Percentiles rank a stretch among this genome's conserved stretches.
Evolutionary conservation across 2,329 filamentous ascomycete genomes (phyloP).

Genomic region (Chalara sp.): DNA sequence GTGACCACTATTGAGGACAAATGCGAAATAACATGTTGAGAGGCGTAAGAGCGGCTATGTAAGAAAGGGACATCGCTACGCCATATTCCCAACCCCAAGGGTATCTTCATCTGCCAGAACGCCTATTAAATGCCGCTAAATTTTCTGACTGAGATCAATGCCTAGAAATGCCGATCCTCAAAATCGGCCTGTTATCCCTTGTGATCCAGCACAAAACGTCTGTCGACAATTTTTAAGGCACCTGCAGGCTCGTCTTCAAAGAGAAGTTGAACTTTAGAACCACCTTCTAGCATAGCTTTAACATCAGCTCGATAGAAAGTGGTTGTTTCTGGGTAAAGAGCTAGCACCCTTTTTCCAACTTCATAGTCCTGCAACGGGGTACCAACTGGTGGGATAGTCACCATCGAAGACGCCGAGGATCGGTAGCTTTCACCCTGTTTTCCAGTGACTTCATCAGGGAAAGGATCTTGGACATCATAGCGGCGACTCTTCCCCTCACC

Average conservation of each 20-base stretch:
- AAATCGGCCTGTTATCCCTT: conserved; percentile 15
- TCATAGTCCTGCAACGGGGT: conserved; percentile 54
- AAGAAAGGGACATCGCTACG: too few relatives aligned
- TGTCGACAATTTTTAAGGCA: conserved; percentile 65
- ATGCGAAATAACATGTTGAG: too few relatives aligned
- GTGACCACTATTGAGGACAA: too few relatives aligned
- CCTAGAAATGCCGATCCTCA: neutral
- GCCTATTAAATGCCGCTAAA: too few relatives aligned
- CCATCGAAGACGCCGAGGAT: conserved; percentile 68
- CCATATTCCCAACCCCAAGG: too few relatives aligned
- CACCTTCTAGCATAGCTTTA: conserved; percentile 52
- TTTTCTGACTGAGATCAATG: neutral
- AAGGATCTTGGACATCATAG: conserved; percentile 75
- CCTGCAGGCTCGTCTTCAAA: conserved; percentile 78
- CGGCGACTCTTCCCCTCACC: conserved; percentile 72
- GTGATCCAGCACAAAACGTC: conserved; percentile 72
- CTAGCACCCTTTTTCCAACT: conserved; percentile 65
- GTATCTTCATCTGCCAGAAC: too few relatives aligned
- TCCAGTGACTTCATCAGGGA: conserved; percentile 63
- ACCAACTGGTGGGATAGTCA: conserved; percentile 60
- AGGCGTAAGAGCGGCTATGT: too few relatives aligned
- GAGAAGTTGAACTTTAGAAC: conserved; percentile 54
- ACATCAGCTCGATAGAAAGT: conserved; percentile 83
- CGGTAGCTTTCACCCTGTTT: conserved; percentile 58
- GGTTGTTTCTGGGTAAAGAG: conserved; percentile 75